Evolutionary conservation across 2,329 filamentous ascomycete species (phyloP).

Genomic region (Coniochaeta prunicola): DNA sequence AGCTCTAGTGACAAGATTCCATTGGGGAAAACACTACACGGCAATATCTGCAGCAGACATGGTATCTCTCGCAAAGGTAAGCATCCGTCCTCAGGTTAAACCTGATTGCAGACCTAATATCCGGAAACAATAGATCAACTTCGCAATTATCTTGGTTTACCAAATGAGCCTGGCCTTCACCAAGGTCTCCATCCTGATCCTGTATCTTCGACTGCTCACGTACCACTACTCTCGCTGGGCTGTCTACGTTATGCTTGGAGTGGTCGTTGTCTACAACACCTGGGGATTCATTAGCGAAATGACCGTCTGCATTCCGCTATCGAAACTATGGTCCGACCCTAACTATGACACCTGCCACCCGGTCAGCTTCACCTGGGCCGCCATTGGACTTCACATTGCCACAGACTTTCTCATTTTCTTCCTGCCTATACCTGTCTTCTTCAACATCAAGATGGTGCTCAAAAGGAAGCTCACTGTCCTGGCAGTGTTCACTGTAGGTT

Average conservation of each 20-base stretch:
- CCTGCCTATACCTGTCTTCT: conserved; percentile 5
- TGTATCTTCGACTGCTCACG: conserved; percentile 12
- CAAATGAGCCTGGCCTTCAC: conserved; percentile 2
- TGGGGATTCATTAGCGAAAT: conserved; percentile 5
- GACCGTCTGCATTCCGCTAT: conserved; percentile 5
- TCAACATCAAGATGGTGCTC: conserved; percentile 1
- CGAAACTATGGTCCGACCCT: conserved; percentile 1
- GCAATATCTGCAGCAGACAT: background rate
- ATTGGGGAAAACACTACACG: background rate
- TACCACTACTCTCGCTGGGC: conserved; percentile 8
- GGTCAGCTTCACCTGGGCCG: background rate
- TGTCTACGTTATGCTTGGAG: conserved; percentile 6
- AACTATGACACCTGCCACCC: background rate
- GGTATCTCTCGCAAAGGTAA: background rate
- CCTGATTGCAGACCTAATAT: background rate
- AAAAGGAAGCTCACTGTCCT: conserved; percentile 6
- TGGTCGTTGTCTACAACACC: conserved; percentile 5
- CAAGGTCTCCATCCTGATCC: conserved; percentile 11
- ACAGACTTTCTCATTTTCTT: conserved; percentile 9
- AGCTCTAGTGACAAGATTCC: background rate
- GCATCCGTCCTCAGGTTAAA: background rate
- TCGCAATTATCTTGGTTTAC: conserved; percentile 2
- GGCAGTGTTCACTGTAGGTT: conserved; percentile 5
- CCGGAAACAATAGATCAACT: background rate
- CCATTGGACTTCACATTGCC: conserved; percentile 2